These are phyloP conservation scores for Lumnitzera littorea DNA, from an alignment of 345 rosid genomes.

Conservation along the genomic window DNA sequence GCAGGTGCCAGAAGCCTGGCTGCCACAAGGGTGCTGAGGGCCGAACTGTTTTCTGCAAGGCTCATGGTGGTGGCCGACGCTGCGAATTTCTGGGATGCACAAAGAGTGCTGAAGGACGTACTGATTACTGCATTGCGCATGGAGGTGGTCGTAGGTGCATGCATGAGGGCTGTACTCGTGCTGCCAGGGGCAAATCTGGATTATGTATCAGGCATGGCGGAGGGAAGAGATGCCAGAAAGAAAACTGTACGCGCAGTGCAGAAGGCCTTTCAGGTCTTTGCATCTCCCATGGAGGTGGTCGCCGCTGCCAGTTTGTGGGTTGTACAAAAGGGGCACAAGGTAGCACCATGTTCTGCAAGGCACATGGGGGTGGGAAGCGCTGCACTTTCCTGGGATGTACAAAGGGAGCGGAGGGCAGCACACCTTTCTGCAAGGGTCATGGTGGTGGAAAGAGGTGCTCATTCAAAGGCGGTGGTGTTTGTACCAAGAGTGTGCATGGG, in stretches of 20 bases:
- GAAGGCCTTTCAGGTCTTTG: slow-evolving; percentile 98
- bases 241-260: slow-evolving; percentile 84
- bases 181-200: slow-evolving; percentile 97
- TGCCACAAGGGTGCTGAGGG: slow-evolving; percentile 99
- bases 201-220: slow-evolving; percentile 96
- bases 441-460: slow-evolving; percentile 99
- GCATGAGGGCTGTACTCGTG: slow-evolving; percentile 71
- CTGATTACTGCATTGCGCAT: slow-evolving; percentile 94
- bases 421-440: slow-evolving; percentile 95
- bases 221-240: slow-evolving; percentile 88
- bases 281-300: slow-evolving; percentile 98
- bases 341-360: slow-evolving; percentile 96
- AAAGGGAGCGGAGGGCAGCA: slow-evolving; percentile 99
- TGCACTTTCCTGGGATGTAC: slow-evolving; percentile 73
- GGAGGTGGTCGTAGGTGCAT: slow-evolving; percentile 97
- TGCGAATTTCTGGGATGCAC: slow-evolving; percentile 96
- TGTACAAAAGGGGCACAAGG: slow-evolving; percentile 99
- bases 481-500: slow-evolving; percentile 96
- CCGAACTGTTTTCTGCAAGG: slow-evolving; percentile 97
- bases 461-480: slow-evolving; percentile 68
- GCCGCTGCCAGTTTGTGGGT: slow-evolving; percentile 69
- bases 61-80: slow-evolving; percentile 98
- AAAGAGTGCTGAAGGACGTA: slow-evolving; percentile 97
- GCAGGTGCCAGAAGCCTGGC: slow-evolving; percentile 85
- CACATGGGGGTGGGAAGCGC: slow-evolving; percentile 97